Evolutionary conservation across 2,329 filamentous ascomycete genomes (phyloP), one percentile per base, ranked within the genome.

Genomic region (Scolecobasidium constrictum): DNA sequence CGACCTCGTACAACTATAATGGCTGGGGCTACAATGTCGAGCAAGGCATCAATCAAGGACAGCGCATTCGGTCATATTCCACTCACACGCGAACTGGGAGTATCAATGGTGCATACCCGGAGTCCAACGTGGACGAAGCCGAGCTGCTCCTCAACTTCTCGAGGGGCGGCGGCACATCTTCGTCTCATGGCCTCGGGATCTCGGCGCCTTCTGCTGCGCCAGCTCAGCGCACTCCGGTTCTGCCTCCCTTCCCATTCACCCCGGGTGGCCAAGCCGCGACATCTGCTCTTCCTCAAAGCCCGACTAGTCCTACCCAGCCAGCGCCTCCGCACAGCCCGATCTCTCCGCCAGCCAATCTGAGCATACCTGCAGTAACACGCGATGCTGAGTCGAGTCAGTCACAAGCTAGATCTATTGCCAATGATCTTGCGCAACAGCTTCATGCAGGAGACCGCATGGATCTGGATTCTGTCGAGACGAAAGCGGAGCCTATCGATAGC

Each of bases 1-100:
- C 63, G 36, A 71, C 67, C 28, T 71, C 67, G 54, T 65, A 71
- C 49, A 61, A 60, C 47, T 53, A 59, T 17, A 21, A 36, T 31
- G 41, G 5, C 52, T 60, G 55, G 56, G 54, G 57, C 26, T 59
- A 60, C 50, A 62, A 62, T 43, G 56, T 61, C 37, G 60, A 63
- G 52, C 55, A 62, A 45, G 57, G 57, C 54, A 51, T 52, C 15
- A 56, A 63, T 43, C 54, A 49, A 43, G 56, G 56, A 40, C 21
- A 45, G 38, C 15, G 35, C 16, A 38, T 44, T 20, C 18, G 16
- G 13, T 31, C 26, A 33, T 20, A 31, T 31, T 39, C 42, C 4
- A 16, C 34, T 6, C 35, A 20, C 21, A 18, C 35, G 9, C 35
- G 17, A 9, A 36, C n/a, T 9, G n/a, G 12, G 35, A 36, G 17